phyloP scores from a whole-genome alignment of 202 grass and related monocot species.

The Alloteropsis angusta region DNA sequence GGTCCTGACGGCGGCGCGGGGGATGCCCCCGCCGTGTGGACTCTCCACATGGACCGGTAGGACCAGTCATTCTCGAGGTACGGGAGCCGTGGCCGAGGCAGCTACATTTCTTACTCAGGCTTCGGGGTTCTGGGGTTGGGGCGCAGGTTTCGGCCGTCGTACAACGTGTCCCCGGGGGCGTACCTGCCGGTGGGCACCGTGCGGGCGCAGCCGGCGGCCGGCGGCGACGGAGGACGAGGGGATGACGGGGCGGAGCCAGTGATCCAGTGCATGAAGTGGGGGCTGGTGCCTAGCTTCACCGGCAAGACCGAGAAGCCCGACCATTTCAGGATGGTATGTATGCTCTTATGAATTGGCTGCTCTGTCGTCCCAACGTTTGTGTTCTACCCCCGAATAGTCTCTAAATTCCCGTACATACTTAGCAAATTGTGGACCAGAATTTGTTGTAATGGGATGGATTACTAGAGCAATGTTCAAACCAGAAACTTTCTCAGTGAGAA shows the following conservation, averaged over 20 bases:
- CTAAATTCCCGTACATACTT: not conserved
- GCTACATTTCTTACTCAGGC: not conserved
- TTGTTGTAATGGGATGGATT: not conserved
- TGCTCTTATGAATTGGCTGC: not conserved
- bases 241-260: slow-evolving; percentile 23
- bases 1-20: not conserved
- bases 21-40: slow-evolving; percentile 12
- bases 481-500: not conserved
- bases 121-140: not conserved
- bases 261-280: slow-evolving; percentile 94
- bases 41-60: slow-evolving; percentile 9
- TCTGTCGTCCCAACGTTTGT: not conserved
- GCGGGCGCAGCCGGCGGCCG: not conserved
- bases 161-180: slow-evolving; percentile 67
- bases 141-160: slow-evolving; percentile 64
- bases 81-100: not conserved
- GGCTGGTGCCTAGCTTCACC: slow-evolving; percentile 83
- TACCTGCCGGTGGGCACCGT: slow-evolving; percentile 54
- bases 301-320: slow-evolving; percentile 75
- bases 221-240: not conserved
- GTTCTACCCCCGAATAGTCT: not conserved
- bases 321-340: slow-evolving; percentile 86
- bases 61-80: not conserved
- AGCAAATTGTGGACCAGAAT: not conserved
- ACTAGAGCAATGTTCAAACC: not conserved